Evolutionary conservation across 495 filamentous ascomycete species (phyloP).

Genomic region (Stereocaulon alpinum): DNA sequence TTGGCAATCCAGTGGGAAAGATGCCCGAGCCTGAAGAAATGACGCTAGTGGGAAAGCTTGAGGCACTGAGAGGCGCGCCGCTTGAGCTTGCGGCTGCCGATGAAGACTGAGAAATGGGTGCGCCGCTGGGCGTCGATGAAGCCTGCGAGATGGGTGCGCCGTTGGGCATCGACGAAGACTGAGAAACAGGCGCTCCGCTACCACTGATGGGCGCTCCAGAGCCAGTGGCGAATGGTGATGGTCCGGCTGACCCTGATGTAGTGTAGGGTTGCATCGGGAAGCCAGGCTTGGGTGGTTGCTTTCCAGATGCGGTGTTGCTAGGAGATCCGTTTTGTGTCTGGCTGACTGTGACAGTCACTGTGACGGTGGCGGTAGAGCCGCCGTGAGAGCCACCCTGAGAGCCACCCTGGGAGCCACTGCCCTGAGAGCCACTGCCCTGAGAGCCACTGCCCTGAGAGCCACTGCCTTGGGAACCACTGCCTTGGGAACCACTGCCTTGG

Average conservation of each 20-base stretch:
- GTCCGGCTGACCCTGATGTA: not conserved
- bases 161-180: not conserved
- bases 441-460: not conserved
- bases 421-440: not conserved
- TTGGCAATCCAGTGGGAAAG: not conserved
- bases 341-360: constrained; percentile 4
- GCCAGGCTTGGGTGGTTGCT: not conserved
- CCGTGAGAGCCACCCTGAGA: not conserved
- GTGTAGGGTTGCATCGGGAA: not conserved
- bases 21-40: too few relatives aligned
- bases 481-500: too few relatives aligned
- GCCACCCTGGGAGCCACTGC: not conserved
- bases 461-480: too few relatives aligned
- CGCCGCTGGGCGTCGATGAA: not conserved
- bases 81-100: not conserved
- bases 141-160: not conserved
- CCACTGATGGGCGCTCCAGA: not conserved
- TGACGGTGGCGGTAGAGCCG: not conserved
- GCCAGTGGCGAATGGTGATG: not conserved
- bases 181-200: not conserved
- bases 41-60: not conserved
- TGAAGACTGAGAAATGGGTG: not conserved
- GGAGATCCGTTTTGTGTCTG: not conserved
- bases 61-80: not conserved
- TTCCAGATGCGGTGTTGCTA: not conserved